Evolutionary conservation across 805 yeast genomes (phyloP), one percentile per base, ranked within the genome.

Genomic region (Ogataea pini): DNA sequence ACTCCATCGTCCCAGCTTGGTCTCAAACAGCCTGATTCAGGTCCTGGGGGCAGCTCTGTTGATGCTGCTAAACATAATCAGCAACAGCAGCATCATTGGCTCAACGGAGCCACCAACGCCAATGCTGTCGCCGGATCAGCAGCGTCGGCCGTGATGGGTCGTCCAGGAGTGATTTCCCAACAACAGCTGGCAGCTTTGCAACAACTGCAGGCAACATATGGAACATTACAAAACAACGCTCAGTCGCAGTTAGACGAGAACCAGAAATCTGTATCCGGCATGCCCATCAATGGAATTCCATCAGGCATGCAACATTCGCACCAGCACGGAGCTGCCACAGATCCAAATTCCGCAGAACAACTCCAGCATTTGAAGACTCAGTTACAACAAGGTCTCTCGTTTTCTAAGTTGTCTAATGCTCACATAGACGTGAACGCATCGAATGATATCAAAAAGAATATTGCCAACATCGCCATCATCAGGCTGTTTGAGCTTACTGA

Each of bases 401-500:
- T 31, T 37, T 41, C 55, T 24, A 53, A 25, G 10, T 39, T 44
- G n/a, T 51, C 48, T 28, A 39, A 47, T 34, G 37, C 41, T 24
- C 51, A 41, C 1, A 37, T 45, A 16, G 56, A 53, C 36, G 50
- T 47, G 29, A 49, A 46, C 36, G 43, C 50, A n/a, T 44, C 60
- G 13, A 53, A 59, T 39, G 65, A 62, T 38, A 55, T 59, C 43
- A 65, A 60, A 48, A 60, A 62, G 38, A 63, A 58, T 40, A 57
- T 75, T 22, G 72, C 82, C 0, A 76, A 78, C 46, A 68, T 74
- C 32, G 84, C 84, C 1, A 70, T 80, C 6, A 62, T 79, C 44
- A 70, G 79, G 46, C 63, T 80, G 10, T 63, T 79, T 53, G 82
- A 77, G 38, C 69, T 78, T 27, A 70, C 79, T 36, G 83, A 79